Evolutionary conservation across 2,329 filamentous ascomycete genomes (phyloP).

Genomic region (Pseudocercospora fijiensis): DNA sequence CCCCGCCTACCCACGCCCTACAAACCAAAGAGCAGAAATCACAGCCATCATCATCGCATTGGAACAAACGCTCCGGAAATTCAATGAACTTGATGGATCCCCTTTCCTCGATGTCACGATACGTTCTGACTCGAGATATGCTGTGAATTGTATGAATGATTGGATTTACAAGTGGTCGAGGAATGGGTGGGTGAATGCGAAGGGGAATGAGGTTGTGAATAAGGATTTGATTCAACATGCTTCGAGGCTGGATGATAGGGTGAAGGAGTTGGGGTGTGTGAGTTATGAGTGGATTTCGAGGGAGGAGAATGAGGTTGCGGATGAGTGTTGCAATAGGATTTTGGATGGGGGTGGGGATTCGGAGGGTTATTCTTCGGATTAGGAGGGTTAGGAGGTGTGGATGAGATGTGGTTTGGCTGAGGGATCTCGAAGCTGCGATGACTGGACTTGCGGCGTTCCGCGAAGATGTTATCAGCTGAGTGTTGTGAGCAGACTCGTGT

Average conservation of each 20-base stretch:
- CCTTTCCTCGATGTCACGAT: constrained; percentile 8
- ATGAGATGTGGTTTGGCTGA: neutral
- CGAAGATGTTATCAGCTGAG: neutral
- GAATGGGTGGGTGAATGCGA: constrained; percentile 15
- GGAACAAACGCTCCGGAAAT: neutral
- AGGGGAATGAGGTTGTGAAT: constrained; percentile 12
- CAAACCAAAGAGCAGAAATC: constrained; percentile 21
- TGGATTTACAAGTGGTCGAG: constrained; percentile 15
- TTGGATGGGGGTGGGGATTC: neutral
- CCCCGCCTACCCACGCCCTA: neutral
- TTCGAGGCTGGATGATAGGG: neutral
- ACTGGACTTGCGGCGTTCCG: neutral
- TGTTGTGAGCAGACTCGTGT: neutral
- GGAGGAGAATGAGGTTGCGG: constrained; percentile 4
- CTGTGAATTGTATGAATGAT: constrained; percentile 14
- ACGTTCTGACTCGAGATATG: constrained; percentile 18
- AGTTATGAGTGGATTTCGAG: constrained; percentile 16
- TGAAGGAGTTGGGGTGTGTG: constrained; percentile 9
- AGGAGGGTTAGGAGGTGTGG: neutral
- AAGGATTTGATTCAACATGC: constrained; percentile 14
- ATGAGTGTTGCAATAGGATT: neutral
- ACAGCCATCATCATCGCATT: constrained; percentile 17
- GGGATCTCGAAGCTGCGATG: neutral
- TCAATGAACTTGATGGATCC: neutral
- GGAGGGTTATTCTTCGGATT: neutral